Conservation (phyloP, 331 rosid species). For the Malus hybrid region DNA sequence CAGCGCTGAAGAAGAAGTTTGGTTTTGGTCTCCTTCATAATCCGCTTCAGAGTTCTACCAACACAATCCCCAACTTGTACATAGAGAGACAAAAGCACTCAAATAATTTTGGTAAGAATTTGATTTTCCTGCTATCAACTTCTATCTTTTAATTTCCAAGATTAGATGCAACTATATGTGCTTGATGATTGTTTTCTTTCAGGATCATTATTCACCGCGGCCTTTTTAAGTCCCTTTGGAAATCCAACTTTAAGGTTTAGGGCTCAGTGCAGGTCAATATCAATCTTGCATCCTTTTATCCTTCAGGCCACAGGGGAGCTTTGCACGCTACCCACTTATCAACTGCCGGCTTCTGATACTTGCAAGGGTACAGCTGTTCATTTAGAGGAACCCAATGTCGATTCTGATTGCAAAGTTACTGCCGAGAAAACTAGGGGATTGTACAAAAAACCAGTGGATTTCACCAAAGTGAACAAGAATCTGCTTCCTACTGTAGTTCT, state of each 20-base stretch:
- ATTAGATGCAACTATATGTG: background rate
- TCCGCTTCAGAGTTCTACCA: background rate
- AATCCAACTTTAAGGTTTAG: background rate
- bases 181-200: background rate
- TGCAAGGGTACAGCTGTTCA: background rate
- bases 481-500: slow-evolving; percentile 56
- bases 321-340: slow-evolving; percentile 8
- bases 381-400: slow-evolving; percentile 4
- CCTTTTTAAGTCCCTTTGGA: background rate
- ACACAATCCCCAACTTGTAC: background rate
- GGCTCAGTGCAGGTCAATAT: slow-evolving; percentile 6
- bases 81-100: background rate
- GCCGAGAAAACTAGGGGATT: slow-evolving; percentile 2
- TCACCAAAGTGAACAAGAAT: slow-evolving; percentile 44
- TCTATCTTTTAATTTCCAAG: background rate
- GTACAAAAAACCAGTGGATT: slow-evolving; percentile 37
- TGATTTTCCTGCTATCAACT: background rate
- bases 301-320: slow-evolving; percentile 5
- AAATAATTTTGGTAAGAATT: background rate
- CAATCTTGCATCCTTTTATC: slow-evolving; percentile 4
- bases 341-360: background rate
- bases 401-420: background rate
- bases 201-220: background rate
- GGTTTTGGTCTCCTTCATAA: slow-evolving; percentile 1
- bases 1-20: slow-evolving; percentile 15